Base-by-base conservation (phyloP, 371 early-diverging fungal genomes). In the Lichtheimia hyalospora region DNA sequence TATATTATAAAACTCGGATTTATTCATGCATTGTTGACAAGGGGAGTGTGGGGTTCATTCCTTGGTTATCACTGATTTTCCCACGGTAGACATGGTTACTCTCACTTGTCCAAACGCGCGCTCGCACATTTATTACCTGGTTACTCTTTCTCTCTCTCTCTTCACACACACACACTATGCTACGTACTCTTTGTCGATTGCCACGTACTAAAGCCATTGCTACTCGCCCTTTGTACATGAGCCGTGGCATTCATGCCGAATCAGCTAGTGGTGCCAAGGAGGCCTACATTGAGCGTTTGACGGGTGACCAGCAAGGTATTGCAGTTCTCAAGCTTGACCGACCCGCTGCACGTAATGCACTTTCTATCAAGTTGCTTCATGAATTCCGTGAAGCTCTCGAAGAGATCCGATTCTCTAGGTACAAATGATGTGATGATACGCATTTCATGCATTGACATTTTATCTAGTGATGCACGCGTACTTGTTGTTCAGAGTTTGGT, bases 261-360 rank as follows among this genome's bases (percentile, higher is more conserved):
- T 6, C 61, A 24, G 53, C 41, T 40, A 49, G 48, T 27, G 52
- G 48, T 27, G 70, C 60, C 48, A 78, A 75, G 66, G 87, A 89
- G 58, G 89, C 89, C 55, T 89, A 72, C 65, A 49, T 91, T 24
- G 88, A 89, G 64, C 69, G 75, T 5, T 69, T 90, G 44, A 53
- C 61, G 24, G 89, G 86, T 21, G 73, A 70, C 3, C 81, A 84
- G 51, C 61, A 66, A 82, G 97, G 96, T 43, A 95, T 97, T 57
- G 69, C 88, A 23, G 83, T 94, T 10, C 61, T 97, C 40, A 85
- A 88, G 61, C 77, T 97, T 60, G 89, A 96, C 76, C 85, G 97
- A 4, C 96, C 98, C 42, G 73, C 78, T 25, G 90, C 94, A 12
- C 92, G 86, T 71, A 97, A 97, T 70, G 97, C 98, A 8, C 72